Evolutionary conservation across 192 early-diverging fungal species (phyloP).

Genomic region (Bifiguratus adelaidae): DNA sequence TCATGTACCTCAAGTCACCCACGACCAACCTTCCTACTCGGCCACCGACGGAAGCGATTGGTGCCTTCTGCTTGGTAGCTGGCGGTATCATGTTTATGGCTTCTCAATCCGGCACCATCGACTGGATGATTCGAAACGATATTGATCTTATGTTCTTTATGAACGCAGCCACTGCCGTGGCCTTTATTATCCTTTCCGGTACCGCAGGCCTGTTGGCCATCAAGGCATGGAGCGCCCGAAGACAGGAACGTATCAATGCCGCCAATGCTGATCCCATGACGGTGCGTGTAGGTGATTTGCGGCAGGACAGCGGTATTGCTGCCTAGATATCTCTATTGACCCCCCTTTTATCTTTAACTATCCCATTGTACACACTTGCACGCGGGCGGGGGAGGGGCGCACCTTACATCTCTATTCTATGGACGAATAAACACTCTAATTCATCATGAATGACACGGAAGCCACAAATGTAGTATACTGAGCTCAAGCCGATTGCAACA

Average conservation of each 20-base stretch:
- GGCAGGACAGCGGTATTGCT: too few relatives aligned
- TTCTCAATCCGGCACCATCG: conserved; percentile 19
- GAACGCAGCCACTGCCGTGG: conserved; percentile 19
- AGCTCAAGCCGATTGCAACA: too few relatives aligned
- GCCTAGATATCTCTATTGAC: too few relatives aligned
- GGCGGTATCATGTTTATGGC: conserved; percentile 23
- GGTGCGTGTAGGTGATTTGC: too few relatives aligned
- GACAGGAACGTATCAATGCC: conserved; percentile 12
- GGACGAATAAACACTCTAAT: too few relatives aligned
- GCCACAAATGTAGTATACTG: too few relatives aligned
- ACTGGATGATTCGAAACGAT: conserved; percentile 11
- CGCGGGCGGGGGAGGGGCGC: too few relatives aligned
- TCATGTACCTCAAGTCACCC: conserved; percentile 9
- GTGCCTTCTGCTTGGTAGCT: conserved; percentile 16
- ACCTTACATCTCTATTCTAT: too few relatives aligned
- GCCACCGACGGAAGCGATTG: conserved; percentile 14
- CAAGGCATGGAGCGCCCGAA: conserved; percentile 17
- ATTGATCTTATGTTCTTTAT: conserved; percentile 23
- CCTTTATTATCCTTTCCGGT: conserved; percentile 15
- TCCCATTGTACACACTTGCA: too few relatives aligned
- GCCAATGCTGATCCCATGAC: too few relatives aligned
- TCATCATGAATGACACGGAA: too few relatives aligned
- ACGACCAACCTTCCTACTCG: conserved; percentile 1
- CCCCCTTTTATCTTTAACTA: too few relatives aligned
- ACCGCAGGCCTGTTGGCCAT: conserved; percentile 11